Evolutionary conservation across 768 basidiomycete species (phyloP).

Genomic region (Trametes cubensis): DNA sequence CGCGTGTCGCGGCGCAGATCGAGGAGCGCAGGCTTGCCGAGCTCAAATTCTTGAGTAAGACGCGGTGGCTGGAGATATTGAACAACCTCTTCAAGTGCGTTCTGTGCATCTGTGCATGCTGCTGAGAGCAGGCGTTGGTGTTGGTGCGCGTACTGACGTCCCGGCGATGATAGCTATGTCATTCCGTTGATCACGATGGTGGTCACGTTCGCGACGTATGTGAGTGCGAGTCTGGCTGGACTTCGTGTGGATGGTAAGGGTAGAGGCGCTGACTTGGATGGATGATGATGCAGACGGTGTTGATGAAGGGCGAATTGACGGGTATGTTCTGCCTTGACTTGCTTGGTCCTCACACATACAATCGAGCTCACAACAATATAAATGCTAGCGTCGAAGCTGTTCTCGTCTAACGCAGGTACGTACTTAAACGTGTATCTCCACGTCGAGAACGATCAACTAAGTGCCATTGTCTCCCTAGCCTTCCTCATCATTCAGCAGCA

Average conservation of each 20-base stretch:
- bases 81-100: slow-evolving; percentile 48
- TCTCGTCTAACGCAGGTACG: slow-evolving; percentile 38
- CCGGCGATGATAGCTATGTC: slow-evolving; percentile 43
- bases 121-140: too few species aligned
- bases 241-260: background rate
- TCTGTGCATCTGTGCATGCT: too few species aligned
- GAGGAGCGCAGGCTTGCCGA: slow-evolving; percentile 63
- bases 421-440: slow-evolving; percentile 3
- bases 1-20: slow-evolving; percentile 53
- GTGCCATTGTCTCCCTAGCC: slow-evolving; percentile 47
- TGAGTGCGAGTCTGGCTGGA: slow-evolving; percentile 34
- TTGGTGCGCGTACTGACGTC: background rate
- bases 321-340: slow-evolving; percentile 20
- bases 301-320: slow-evolving; percentile 42
- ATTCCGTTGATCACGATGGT: slow-evolving; percentile 70
- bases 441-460: slow-evolving; percentile 48
- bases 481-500: slow-evolving; percentile 62
- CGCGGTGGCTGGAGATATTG: slow-evolving; percentile 52
- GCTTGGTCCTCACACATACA: too few species aligned
- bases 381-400: slow-evolving; percentile 36
- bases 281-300: slow-evolving; percentile 32
- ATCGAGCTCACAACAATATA: background rate
- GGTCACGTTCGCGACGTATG: slow-evolving; percentile 61
- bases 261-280: background rate
- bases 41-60: slow-evolving; percentile 54